A percentile compares a stretch with the other conserved stretches of the same genome.
These are phyloP conservation scores for Biscogniauxia mediterranea DNA, from an alignment of 2,329 filamentous ascomycete genomes.

Conservation along the genomic window DNA sequence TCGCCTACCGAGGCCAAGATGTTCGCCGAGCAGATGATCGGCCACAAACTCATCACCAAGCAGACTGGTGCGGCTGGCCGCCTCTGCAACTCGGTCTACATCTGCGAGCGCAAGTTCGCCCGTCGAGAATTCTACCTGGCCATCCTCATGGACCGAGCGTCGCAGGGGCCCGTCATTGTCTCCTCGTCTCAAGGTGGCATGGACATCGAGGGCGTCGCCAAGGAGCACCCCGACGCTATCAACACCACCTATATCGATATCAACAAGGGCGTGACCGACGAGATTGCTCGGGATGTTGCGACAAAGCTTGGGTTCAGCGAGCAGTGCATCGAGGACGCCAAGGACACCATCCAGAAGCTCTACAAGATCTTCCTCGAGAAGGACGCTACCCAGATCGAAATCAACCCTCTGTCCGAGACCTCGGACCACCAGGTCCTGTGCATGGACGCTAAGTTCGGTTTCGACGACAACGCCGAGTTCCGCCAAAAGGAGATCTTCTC, in stretches of 20 bases:
- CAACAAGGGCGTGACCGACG: slow-evolving; percentile 90
- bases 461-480: slow-evolving; percentile 99
- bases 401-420: slow-evolving; percentile 98
- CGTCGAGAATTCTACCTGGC: slow-evolving; percentile 98
- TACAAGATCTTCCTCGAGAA: slow-evolving; percentile 99
- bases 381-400: slow-evolving; percentile 98
- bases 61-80: slow-evolving; percentile 93
- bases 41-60: slow-evolving; percentile 99
- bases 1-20: slow-evolving; percentile 95
- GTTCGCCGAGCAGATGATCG: slow-evolving; percentile 99
- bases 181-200: slow-evolving; percentile 98
- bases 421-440: slow-evolving; percentile 97
- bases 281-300: slow-evolving; percentile 87
- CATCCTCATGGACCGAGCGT: slow-evolving; percentile 93
- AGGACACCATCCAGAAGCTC: slow-evolving; percentile 95
- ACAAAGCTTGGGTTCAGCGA: slow-evolving; percentile 94
- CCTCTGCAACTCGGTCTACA: slow-evolving; percentile 96
- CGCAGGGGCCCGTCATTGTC: slow-evolving; percentile 91
- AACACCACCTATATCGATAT: slow-evolving; percentile 92
- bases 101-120: slow-evolving; percentile 99
- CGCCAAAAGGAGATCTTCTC: slow-evolving; percentile 94
- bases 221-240: slow-evolving; percentile 96
- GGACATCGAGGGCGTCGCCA: slow-evolving; percentile 98
- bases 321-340: slow-evolving; percentile 94
- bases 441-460: slow-evolving; percentile 99